Evolutionary conservation across 164 flowering plant species (phyloP).

Genomic region (Magnolia changhungtana): DNA sequence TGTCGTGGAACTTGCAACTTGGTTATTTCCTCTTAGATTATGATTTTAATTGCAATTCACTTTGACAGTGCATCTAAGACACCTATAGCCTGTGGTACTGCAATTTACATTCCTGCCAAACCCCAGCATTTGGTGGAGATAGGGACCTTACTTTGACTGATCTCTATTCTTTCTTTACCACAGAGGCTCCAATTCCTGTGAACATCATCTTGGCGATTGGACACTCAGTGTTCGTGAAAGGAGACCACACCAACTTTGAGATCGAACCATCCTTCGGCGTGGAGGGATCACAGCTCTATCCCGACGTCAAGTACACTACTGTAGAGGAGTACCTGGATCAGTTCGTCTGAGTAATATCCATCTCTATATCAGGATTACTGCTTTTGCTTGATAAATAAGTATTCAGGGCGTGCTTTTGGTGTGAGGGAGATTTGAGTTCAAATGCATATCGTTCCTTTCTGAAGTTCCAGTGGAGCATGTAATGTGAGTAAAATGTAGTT

Average conservation of each 20-base stretch:
- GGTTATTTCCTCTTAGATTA: neutral
- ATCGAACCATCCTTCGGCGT: constrained; percentile 52
- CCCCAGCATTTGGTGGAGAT: too few relatives aligned
- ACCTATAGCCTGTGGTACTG: too few relatives aligned
- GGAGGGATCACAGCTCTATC: constrained; percentile 55
- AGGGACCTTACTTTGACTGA: neutral
- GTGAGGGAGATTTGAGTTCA: neutral
- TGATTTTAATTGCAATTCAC: too few relatives aligned
- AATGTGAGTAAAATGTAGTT: neutral
- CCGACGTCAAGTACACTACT: constrained; percentile 46
- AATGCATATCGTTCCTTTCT: neutral
- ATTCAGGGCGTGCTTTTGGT: neutral
- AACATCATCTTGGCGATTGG: constrained; percentile 27
- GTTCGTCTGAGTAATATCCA: constrained; percentile 22
- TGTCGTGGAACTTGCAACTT: neutral
- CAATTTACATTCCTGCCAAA: too few relatives aligned
- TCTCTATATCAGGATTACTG: neutral
- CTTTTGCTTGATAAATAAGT: neutral
- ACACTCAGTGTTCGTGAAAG: constrained; percentile 45
- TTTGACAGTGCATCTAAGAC: too few relatives aligned
- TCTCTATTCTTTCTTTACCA: constrained; percentile 10
- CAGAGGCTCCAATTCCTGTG: constrained; percentile 47
- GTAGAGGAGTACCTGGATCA: constrained; percentile 43
- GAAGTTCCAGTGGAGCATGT: neutral
- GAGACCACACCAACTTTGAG: constrained; percentile 52